Conservation (phyloP, 2,329 filamentous ascomycete genomes). For the Cercospora sesami region DNA sequence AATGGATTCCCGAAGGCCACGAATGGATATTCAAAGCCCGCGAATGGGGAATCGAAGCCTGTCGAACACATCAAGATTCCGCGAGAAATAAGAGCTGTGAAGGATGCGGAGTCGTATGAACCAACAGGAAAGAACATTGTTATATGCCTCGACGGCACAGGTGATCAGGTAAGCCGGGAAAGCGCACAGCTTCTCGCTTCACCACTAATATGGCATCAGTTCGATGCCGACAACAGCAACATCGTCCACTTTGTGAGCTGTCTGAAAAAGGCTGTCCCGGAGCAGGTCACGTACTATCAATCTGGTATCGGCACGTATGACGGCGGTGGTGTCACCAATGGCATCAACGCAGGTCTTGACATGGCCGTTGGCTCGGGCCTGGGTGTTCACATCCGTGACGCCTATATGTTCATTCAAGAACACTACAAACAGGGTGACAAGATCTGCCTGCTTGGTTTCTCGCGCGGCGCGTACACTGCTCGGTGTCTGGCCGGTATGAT, state of each 20-base stretch:
- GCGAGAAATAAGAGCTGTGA: slow-evolving; percentile 35
- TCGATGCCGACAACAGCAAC: slow-evolving; percentile 49
- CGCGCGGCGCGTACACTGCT: slow-evolving; percentile 49
- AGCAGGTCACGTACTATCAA: slow-evolving; percentile 47
- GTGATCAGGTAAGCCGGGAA: slow-evolving; percentile 37
- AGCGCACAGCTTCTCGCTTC: background rate
- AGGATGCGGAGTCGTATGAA: slow-evolving; percentile 27
- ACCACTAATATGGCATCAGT: slow-evolving; percentile 24
- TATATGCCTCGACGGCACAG: slow-evolving; percentile 49
- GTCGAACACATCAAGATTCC: slow-evolving; percentile 28
- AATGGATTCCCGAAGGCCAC: background rate
- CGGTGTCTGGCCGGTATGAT: slow-evolving; percentile 51
- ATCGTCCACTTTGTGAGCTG: slow-evolving; percentile 48
- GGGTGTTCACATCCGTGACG: slow-evolving; percentile 41
- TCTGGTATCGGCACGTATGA: slow-evolving; percentile 51
- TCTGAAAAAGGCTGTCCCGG: slow-evolving; percentile 46
- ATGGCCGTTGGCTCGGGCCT: slow-evolving; percentile 49
- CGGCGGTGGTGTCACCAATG: slow-evolving; percentile 42
- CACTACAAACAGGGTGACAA: slow-evolving; percentile 33
- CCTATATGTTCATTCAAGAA: slow-evolving; percentile 47
- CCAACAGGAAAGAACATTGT: slow-evolving; percentile 40
- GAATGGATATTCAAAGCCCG: background rate
- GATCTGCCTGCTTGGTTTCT: slow-evolving; percentile 28
- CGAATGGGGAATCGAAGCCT: background rate
- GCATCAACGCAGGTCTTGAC: slow-evolving; percentile 44